Evolutionary conservation across 768 basidiomycete species (phyloP).

Genomic region (Leccinum longicurvipes): DNA sequence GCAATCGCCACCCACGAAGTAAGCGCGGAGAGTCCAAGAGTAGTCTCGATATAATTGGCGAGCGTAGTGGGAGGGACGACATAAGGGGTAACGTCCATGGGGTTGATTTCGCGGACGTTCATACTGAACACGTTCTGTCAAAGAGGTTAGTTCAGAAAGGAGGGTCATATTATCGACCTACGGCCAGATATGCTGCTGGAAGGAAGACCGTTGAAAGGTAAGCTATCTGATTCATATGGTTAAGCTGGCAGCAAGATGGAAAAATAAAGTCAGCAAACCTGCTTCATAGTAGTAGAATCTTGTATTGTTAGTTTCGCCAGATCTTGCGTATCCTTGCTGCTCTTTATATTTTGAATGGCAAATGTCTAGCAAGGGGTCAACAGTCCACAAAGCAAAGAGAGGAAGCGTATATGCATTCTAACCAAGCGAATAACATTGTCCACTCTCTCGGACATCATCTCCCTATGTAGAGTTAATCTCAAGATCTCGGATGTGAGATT

Average conservation of each 20-base stretch:
- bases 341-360: constrained; percentile 49
- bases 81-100: background rate
- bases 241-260: background rate
- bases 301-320: constrained; percentile 1
- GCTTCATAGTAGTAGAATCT: constrained; percentile 18
- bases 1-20: constrained; percentile 55
- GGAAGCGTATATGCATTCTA: constrained; percentile 1
- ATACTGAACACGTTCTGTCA: constrained; percentile 32
- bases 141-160: constrained; percentile 6
- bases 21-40: constrained; percentile 43
- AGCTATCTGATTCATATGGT: constrained; percentile 36
- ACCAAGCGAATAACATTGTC: constrained; percentile 26
- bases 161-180: constrained; percentile 7
- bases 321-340: constrained; percentile 30
- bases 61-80: constrained; percentile 18
- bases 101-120: constrained; percentile 29
- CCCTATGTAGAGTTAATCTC: constrained; percentile 36
- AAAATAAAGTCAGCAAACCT: constrained; percentile 8
- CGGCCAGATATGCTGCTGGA: constrained; percentile 44
- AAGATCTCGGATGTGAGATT: constrained; percentile 49
- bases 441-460: constrained; percentile 22
- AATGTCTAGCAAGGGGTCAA: constrained; percentile 41
- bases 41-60: constrained; percentile 36
- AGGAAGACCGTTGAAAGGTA: constrained; percentile 59
- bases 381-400: background rate